Conservation (phyloP, 2,329 filamentous ascomycete genomes). For the Pseudogymnoascus sp. region DNA sequence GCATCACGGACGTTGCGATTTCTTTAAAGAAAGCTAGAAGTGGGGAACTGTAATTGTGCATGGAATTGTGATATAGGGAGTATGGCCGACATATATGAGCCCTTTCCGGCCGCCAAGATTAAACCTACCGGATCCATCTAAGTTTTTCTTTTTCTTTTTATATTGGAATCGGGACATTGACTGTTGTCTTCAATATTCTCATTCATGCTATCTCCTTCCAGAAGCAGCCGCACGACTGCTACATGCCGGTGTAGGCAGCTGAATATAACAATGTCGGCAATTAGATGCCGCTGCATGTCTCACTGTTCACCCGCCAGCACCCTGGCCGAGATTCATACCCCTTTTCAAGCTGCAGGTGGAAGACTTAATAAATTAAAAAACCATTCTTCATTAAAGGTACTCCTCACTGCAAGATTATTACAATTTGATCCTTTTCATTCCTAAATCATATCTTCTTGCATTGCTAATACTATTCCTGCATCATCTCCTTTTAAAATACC, state of each 20-base stretch:
- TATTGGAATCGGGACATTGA: not conserved
- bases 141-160: not conserved
- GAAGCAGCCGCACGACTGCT: not conserved
- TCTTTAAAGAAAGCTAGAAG: not conserved
- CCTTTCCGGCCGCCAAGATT: not conserved
- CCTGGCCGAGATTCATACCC: not conserved
- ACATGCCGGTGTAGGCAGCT: not conserved
- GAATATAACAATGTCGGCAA: not conserved
- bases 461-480: constrained; percentile 17
- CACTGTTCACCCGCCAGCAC: not conserved
- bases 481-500: not conserved
- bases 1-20: not conserved
- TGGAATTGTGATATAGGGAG: not conserved
- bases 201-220: not conserved
- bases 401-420: not conserved
- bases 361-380: not conserved
- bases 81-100: not conserved
- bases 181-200: not conserved
- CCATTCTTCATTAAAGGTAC: not conserved
- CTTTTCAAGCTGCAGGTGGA: not conserved
- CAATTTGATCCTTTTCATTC: constrained; percentile 20
- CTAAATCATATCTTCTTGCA: not conserved
- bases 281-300: not conserved
- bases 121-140: not conserved
- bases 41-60: not conserved